Percentiles rank a stretch among this genome's conserved stretches.
Evolutionary conservation across 2,329 filamentous ascomycete genomes (phyloP).

Genomic region (Penicillium freii): DNA sequence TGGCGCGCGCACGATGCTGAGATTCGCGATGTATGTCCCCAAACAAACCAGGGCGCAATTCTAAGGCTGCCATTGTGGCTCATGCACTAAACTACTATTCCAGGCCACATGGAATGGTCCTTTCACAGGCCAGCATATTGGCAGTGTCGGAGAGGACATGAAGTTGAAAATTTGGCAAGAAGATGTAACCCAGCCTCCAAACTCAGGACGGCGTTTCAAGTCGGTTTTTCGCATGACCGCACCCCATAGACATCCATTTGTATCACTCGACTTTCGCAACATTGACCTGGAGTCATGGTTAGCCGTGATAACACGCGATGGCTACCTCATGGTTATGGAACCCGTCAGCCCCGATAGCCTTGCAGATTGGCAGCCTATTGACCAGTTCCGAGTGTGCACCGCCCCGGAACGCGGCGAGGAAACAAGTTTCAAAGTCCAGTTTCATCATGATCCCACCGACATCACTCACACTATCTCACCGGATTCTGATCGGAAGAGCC

Average conservation of each 20-base stretch:
- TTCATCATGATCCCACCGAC: slow-evolving; percentile 74
- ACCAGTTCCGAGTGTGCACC: slow-evolving; percentile 71
- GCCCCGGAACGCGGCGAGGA: slow-evolving; percentile 77
- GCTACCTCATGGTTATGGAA: slow-evolving; percentile 75
- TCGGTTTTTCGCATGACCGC: slow-evolving; percentile 61
- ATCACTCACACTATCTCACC: slow-evolving; percentile 75
- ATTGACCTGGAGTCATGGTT: slow-evolving; percentile 81
- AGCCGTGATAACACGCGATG: slow-evolving; percentile 79
- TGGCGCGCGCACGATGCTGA: slow-evolving; percentile 91
- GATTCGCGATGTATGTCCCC: slow-evolving; percentile 70
- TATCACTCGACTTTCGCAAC: slow-evolving; percentile 82
- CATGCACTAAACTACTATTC: slow-evolving; percentile 20
- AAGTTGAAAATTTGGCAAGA: slow-evolving; percentile 91
- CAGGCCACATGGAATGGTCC: slow-evolving; percentile 92
- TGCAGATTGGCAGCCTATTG: slow-evolving; percentile 70
- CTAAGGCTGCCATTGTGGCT: background rate
- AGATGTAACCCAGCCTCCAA: slow-evolving; percentile 73
- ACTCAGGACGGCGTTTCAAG: slow-evolving; percentile 76
- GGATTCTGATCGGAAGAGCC: slow-evolving; percentile 74
- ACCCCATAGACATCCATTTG: slow-evolving; percentile 67
- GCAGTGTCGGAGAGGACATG: slow-evolving; percentile 84
- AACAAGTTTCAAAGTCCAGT: slow-evolving; percentile 78
- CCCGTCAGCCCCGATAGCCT: slow-evolving; percentile 81
- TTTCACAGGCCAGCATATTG: slow-evolving; percentile 82
- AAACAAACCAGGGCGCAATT: slow-evolving; percentile 18